Conservation (phyloP, 495 filamentous ascomycete species). For the Cetradonia linearis region DNA sequence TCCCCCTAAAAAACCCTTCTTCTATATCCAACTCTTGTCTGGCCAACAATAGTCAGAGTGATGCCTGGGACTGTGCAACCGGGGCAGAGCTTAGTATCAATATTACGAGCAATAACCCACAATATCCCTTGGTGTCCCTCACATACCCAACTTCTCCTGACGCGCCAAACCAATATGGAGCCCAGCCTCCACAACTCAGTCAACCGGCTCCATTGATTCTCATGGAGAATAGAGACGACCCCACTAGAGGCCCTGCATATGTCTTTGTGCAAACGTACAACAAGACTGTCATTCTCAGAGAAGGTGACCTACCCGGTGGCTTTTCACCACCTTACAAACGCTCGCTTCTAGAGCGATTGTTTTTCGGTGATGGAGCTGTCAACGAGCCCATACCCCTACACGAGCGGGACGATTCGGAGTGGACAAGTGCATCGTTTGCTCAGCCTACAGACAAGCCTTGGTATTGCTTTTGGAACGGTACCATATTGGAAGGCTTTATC, state of each 20-base stretch:
- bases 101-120: conserved; percentile 19
- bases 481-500: conserved; percentile 70
- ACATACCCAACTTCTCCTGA: conserved; percentile 29
- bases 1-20: conserved; percentile 47
- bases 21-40: conserved; percentile 59
- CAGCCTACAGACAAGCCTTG: conserved; percentile 60
- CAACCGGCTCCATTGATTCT: conserved; percentile 43
- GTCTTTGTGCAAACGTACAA: conserved; percentile 62
- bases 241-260: conserved; percentile 59
- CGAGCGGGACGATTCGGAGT: conserved; percentile 17
- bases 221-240: conserved; percentile 54
- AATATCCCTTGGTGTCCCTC: conserved; percentile 27
- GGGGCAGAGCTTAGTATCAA: conserved; percentile 35
- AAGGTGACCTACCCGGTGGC: conserved; percentile 31
- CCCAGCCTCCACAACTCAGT: conserved; percentile 55
- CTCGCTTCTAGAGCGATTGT: conserved; percentile 25
- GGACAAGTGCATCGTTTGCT: conserved; percentile 37
- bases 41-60: conserved; percentile 43
- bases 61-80: conserved; percentile 60
- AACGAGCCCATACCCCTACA: not conserved
- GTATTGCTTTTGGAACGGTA: conserved; percentile 83
- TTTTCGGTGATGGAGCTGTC: conserved; percentile 24
- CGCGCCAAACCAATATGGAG: conserved; percentile 52
- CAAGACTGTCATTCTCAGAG: conserved; percentile 69
- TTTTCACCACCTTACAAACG: conserved; percentile 19